Base-by-base conservation (phyloP, 352 stramenopile species). In the Phytopythium aichiense region DNA sequence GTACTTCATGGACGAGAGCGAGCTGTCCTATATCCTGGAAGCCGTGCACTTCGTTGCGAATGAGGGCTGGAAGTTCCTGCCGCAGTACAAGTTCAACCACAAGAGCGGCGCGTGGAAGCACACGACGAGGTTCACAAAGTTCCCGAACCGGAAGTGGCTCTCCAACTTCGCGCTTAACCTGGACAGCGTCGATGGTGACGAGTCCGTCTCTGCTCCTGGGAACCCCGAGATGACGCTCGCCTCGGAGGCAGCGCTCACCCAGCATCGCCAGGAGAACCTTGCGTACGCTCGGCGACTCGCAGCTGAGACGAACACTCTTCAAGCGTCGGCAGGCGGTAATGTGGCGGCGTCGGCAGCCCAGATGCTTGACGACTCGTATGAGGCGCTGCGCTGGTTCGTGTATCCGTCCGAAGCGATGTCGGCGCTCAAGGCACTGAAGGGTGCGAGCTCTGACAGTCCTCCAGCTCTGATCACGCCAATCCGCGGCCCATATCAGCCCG, bases 61-160 rank as follows among this genome's bases (percentile, higher is more conserved):
- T 55, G 65, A 98, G 58, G 97, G 92, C 51, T 97, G 84, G 81
- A 91, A 91, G 31, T 91, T 99, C 33, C 76, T 99, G 45, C 92
- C 91, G 31, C 81, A 96, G 58, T 99, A 99, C 73, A 63, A 74
- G 45, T 98, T 97, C 68, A 96, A 98, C 77, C 86, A 98, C 72
- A 80, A 91, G 20, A 99, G 92, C 20, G 97, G 95, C 16, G 96
- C 98, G 58, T 98, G 89, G 89, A 52, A 25, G 37, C 91, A 98
- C 69, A 72, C 63, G 52, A 84, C 64, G 55, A 71, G 73, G 7
- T 81, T 85, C 55, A 80, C 69, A 37, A 81, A 79, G 60, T 84
- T 84, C 54, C 70, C 75, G 22, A 66, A 76, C 35, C 75, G 75
- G 35, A 84, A 84, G 61, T 82, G 57, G 76, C 87, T 69, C 58